Conservation (phyloP, 1,139 yeast species). For the Hansenula lynferdii region DNA sequence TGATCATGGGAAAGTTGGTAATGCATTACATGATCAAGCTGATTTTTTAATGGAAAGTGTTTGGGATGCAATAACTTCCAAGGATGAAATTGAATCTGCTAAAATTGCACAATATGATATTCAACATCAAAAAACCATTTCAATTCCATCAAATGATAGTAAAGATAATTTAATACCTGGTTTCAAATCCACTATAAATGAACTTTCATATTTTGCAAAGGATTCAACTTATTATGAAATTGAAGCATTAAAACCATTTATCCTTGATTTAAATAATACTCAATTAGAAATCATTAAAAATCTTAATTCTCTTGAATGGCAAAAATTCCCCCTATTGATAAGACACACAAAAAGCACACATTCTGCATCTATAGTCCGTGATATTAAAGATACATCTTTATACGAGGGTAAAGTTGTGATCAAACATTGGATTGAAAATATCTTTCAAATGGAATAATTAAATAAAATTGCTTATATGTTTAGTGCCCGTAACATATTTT, state of each 20-base stretch:
- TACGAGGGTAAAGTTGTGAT: constrained; percentile 66
- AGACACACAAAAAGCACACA: constrained; percentile 64
- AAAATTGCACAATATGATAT: constrained; percentile 15
- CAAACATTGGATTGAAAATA: constrained; percentile 54
- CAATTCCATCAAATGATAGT: neutral
- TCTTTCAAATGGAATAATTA: constrained; percentile 19
- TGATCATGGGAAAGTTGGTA: constrained; percentile 19
- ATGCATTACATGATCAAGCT: constrained; percentile 24
- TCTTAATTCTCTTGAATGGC: constrained; percentile 60
- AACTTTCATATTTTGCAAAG: constrained; percentile 14
- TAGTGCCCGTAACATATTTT: too few species aligned
- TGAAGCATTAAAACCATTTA: constrained; percentile 26
- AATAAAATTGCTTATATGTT: too few species aligned
- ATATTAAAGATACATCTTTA: constrained; percentile 32
- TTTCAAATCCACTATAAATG: constrained; percentile 10
- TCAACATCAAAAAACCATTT: neutral
- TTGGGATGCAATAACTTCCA: constrained; percentile 45
- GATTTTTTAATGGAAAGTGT: constrained; percentile 43
- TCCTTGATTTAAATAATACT: constrained; percentile 32
- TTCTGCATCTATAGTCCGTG: constrained; percentile 75
- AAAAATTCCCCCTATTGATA: constrained; percentile 66
- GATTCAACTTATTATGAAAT: constrained; percentile 11
- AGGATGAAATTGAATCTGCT: constrained; percentile 13
- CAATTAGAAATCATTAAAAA: constrained; percentile 52
- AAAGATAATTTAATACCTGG: constrained; percentile 4